Evolutionary conservation across 2,329 filamentous ascomycete species (phyloP).

Genomic region (Colletotrichum melonis): DNA sequence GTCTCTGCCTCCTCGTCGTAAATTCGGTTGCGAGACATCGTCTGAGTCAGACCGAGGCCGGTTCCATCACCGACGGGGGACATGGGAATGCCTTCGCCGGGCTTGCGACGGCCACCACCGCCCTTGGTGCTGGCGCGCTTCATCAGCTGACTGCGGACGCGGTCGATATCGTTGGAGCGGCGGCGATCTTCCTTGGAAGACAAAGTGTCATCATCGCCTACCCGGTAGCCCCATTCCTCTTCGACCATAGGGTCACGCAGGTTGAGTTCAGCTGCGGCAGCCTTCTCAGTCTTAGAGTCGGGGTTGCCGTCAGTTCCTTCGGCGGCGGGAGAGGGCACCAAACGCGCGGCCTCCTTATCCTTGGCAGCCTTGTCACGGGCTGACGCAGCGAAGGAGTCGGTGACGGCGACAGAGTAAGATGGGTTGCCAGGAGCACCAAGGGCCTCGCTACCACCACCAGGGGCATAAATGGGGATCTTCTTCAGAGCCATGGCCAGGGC

Average conservation of each 20-base stretch:
- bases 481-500: constrained; percentile 87
- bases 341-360: constrained; percentile 72
- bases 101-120: constrained; percentile 61
- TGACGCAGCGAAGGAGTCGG: constrained; percentile 71
- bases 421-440: constrained; percentile 79
- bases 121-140: constrained; percentile 57
- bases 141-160: constrained; percentile 48
- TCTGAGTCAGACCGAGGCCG: constrained; percentile 41
- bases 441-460: constrained; percentile 75
- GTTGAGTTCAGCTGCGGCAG: constrained; percentile 59
- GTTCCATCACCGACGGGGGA: constrained; percentile 43
- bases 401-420: constrained; percentile 81
- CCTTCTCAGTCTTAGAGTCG: constrained; percentile 49
- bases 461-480: constrained; percentile 86
- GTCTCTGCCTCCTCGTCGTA: constrained; percentile 59
- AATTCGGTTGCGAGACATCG: constrained; percentile 45
- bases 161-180: constrained; percentile 52
- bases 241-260: constrained; percentile 46
- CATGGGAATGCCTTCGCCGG: constrained; percentile 57
- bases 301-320: constrained; percentile 36
- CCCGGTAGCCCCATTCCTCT: constrained; percentile 52
- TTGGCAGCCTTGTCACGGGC: constrained; percentile 70
- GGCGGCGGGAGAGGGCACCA: constrained; percentile 64
- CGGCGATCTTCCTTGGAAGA: constrained; percentile 46
- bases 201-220: constrained; percentile 48